These are phyloP conservation scores for Raffaelea arxii DNA, from an alignment of 2,329 filamentous ascomycete genomes.

Conservation along the genomic window DNA sequence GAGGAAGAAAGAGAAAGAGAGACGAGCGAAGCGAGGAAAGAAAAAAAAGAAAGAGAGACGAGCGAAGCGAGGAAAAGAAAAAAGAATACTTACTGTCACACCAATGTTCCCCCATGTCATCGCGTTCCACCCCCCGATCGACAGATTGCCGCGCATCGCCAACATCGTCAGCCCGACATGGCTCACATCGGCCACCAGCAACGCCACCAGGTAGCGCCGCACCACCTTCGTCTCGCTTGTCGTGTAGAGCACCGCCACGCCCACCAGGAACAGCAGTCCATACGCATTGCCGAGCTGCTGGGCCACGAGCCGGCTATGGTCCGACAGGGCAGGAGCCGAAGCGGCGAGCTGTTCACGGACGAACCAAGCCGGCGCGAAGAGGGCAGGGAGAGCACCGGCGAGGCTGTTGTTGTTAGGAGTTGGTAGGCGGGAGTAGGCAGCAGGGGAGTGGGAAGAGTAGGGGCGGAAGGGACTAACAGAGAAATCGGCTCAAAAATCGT, in stretches of 20 bases:
- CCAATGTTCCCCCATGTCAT: slow-evolving; percentile 67
- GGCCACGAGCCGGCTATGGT: slow-evolving; percentile 45
- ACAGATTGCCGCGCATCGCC: slow-evolving; percentile 42
- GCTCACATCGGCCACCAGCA: slow-evolving; percentile 57
- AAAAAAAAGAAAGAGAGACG: not conserved
- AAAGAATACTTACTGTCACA: slow-evolving; percentile 49
- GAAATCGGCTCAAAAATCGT: slow-evolving; percentile 60
- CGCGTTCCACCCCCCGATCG: slow-evolving; percentile 53
- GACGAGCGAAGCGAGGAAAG: not conserved
- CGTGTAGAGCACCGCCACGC: slow-evolving; percentile 52
- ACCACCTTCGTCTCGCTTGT: slow-evolving; percentile 58
- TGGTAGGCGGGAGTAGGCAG: not conserved
- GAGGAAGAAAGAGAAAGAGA: not conserved
- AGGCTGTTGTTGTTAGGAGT: slow-evolving; percentile 25
- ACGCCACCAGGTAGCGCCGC: slow-evolving; percentile 54
- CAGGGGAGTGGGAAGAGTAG: not conserved
- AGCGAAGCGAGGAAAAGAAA: no score
- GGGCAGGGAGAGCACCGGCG: slow-evolving; percentile 45
- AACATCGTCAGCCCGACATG: slow-evolving; percentile 57
- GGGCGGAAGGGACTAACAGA: slow-evolving; percentile 36
- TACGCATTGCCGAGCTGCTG: slow-evolving; percentile 64
- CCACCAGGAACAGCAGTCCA: slow-evolving; percentile 54
- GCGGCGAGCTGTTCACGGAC: slow-evolving; percentile 49
- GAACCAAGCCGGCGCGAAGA: slow-evolving; percentile 52
- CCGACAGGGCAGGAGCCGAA: slow-evolving; percentile 17